Evolutionary conservation across 805 yeast species (phyloP), one percentile per base, ranked within the genome.

Genomic region (Priceomyces carsonii): DNA sequence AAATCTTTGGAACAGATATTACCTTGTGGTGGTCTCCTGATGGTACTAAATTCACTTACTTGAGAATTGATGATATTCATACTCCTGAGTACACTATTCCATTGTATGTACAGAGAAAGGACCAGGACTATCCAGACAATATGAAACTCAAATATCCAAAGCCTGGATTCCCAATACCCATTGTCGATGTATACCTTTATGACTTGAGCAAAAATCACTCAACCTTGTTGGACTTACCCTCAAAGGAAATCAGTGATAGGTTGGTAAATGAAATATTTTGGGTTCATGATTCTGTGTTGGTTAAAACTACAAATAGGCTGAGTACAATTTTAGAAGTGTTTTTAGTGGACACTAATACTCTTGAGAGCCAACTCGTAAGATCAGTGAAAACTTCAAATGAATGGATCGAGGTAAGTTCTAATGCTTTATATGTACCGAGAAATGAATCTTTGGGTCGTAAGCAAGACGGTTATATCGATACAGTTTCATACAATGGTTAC

Each of bases 11-110:
- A 0, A 48, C 61, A 10, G 90, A 82, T 42, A 59, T 55, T 22
- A 78, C 84, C 0, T 61, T 84, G 8, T 84, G 88, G 85, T 85
- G 91, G 89, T 63, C 81, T 10, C 81, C 83, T 1, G 77, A 79
- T 43, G 85, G 81, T 44, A 54, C 75, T 1, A 63, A 63, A 35
- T 42, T 84, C 30, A 63, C 81, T 0, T 85, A 66, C 47, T 69
- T 82, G 41, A 71, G 63, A 43, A 68, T 76, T 15, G 71, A 85
- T 47, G 90, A 84, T 43, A 68, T 83, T 0, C 49, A 64, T 0
- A 93, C 85, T 1, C 73, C 72, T 1, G 56, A 59, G 4, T 77
- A 75, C 41, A 58, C 70, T 10, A 51, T 82, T 22, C 81, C 80
- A 33, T 70, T 63, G 37, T 85, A 69, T 48, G 70, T 74, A 1